Percentiles rank a stretch among this genome's conserved stretches.
Evolutionary conservation across 2,329 filamentous ascomycete species (phyloP).

Genomic region (Neocucurbitaria cava): DNA sequence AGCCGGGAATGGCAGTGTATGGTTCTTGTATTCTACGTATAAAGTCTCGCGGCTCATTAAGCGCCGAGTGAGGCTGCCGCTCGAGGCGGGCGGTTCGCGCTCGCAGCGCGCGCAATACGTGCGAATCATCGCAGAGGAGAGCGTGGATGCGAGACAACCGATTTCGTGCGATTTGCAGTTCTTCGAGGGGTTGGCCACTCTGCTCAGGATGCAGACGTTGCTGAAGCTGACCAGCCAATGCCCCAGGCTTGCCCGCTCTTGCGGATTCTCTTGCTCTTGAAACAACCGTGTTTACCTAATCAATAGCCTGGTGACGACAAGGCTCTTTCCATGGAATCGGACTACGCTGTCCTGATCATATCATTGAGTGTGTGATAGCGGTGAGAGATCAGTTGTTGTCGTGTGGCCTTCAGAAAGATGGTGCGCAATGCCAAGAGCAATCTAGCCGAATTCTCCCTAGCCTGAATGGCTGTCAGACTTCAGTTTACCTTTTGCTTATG

Average conservation of each 20-base stretch:
- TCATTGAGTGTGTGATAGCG: constrained; percentile 5
- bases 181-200: constrained; percentile 28
- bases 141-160: constrained; percentile 9
- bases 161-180: constrained; percentile 9
- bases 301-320: neutral
- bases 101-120: constrained; percentile 8
- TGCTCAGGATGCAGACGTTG: constrained; percentile 9
- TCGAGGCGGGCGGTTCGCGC: constrained; percentile 18
- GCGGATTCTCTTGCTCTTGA: constrained; percentile 8
- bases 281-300: neutral
- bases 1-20: constrained; percentile 16
- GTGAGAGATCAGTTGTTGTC: constrained; percentile 7
- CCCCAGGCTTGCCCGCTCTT: constrained; percentile 6
- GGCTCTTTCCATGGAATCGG: neutral
- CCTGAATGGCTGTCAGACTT: neutral
- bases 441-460: constrained; percentile 10
- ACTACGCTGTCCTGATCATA: neutral
- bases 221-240: constrained; percentile 18
- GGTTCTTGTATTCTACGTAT: constrained; percentile 39
- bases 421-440: neutral
- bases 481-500: neutral
- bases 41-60: constrained; percentile 33
- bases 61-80: constrained; percentile 26
- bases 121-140: constrained; percentile 8
- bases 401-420: constrained; percentile 9